These are phyloP conservation scores for Pseudocercospora musae DNA, from an alignment of 2,329 filamentous ascomycete genomes.

Conservation along the genomic window DNA sequence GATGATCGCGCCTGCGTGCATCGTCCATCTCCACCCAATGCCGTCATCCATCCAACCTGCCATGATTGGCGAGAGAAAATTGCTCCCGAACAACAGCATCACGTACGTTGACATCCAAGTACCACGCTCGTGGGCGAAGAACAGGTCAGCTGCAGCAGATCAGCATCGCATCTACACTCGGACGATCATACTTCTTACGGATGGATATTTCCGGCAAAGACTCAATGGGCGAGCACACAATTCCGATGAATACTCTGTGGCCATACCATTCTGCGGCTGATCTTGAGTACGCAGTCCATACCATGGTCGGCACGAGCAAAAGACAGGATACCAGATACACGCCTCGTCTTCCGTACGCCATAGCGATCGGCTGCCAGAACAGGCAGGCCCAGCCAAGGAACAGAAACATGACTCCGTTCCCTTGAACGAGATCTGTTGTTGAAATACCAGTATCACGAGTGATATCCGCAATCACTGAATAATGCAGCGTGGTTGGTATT, in stretches of 20 bases:
- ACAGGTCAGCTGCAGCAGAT: slow-evolving; percentile 22
- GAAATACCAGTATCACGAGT: slow-evolving; percentile 24
- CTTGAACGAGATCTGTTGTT: slow-evolving; percentile 25
- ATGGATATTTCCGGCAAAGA: slow-evolving; percentile 32
- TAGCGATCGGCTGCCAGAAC: slow-evolving; percentile 48
- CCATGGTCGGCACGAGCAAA: slow-evolving; percentile 22
- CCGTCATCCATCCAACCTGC: slow-evolving; percentile 50
- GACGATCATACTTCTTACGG: neutral
- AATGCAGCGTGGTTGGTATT: slow-evolving; percentile 34
- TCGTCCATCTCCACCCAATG: slow-evolving; percentile 50
- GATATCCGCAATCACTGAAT: slow-evolving; percentile 36
- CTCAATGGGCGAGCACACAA: slow-evolving; percentile 27
- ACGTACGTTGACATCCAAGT: slow-evolving; percentile 32
- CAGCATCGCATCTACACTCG: neutral
- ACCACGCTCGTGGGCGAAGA: slow-evolving; percentile 33
- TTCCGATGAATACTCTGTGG: slow-evolving; percentile 21
- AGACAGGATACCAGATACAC: slow-evolving; percentile 26
- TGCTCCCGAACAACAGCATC: slow-evolving; percentile 23
- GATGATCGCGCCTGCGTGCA: slow-evolving; percentile 54
- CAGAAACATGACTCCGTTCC: slow-evolving; percentile 39
- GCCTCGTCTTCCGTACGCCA: slow-evolving; percentile 40
- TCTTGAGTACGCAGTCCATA: slow-evolving; percentile 20
- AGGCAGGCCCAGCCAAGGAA: slow-evolving; percentile 45
- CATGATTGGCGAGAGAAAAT: slow-evolving; percentile 40
- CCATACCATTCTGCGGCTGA: slow-evolving; percentile 17